Percentiles rank a stretch among this genome's conserved stretches.
Evolutionary conservation across 2,329 filamentous ascomycete genomes (phyloP).

Genomic region (Fusarium temperatum): DNA sequence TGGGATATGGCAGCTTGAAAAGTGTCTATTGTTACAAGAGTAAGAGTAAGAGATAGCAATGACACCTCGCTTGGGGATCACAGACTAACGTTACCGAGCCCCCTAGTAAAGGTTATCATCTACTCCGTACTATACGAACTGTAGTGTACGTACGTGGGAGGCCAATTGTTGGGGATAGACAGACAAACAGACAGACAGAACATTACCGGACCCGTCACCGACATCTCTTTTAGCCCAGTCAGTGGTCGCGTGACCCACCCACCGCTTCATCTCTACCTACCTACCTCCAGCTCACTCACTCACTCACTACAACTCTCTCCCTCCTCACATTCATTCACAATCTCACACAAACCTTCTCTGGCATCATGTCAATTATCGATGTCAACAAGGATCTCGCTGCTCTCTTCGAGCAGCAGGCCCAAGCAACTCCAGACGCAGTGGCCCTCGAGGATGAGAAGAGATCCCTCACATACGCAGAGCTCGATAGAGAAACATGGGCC

Average conservation of each 20-base stretch:
- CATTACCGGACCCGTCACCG: slow-evolving; percentile 35
- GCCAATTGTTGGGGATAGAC: slow-evolving; percentile 31
- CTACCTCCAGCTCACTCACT: neutral
- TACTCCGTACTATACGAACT: slow-evolving; percentile 16
- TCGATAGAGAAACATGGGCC: slow-evolving; percentile 72
- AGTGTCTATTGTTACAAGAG: neutral
- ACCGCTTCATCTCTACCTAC: slow-evolving; percentile 7
- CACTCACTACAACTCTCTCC: neutral
- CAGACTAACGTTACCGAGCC: neutral
- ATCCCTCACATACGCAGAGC: slow-evolving; percentile 76
- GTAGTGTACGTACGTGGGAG: slow-evolving; percentile 3
- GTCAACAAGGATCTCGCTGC: slow-evolving; percentile 76
- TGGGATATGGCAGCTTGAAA: slow-evolving; percentile 20
- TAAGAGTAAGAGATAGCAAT: neutral
- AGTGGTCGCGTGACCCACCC: slow-evolving; percentile 44
- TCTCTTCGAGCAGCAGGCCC: slow-evolving; percentile 75
- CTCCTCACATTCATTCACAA: slow-evolving; percentile 5
- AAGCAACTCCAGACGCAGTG: slow-evolving; percentile 72
- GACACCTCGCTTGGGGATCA: neutral
- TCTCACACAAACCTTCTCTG: neutral
- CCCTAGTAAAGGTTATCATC: slow-evolving; percentile 13
- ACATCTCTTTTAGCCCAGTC: slow-evolving; percentile 26
- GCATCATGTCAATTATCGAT: slow-evolving; percentile 72
- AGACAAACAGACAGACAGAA: neutral
- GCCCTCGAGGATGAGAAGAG: slow-evolving; percentile 76